Evolutionary conservation across 2,329 filamentous ascomycete species (phyloP).

Genomic region (Lanzia echinophila): DNA sequence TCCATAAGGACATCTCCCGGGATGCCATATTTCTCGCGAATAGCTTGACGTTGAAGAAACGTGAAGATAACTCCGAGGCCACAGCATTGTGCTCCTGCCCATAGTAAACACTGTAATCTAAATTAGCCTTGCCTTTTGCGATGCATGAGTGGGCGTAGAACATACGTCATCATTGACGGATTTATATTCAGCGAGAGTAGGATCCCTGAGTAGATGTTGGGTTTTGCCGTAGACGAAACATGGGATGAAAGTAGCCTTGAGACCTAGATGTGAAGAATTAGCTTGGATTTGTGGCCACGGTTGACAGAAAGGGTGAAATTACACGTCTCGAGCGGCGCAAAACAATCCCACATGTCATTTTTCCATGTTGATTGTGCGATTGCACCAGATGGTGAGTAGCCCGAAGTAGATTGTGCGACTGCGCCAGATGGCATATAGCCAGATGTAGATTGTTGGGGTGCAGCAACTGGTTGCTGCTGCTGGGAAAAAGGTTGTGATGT

Average conservation of each 20-base stretch:
- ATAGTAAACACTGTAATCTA: slow-evolving; percentile 6
- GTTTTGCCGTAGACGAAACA: slow-evolving; percentile 27
- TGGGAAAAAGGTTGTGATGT: background rate
- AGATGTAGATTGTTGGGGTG: too few relatives aligned
- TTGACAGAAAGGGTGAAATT: background rate
- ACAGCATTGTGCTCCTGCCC: slow-evolving; percentile 10
- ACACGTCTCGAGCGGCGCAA: slow-evolving; percentile 1
- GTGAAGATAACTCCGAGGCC: slow-evolving; percentile 16
- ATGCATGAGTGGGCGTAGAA: background rate
- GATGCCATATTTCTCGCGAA: slow-evolving; percentile 21
- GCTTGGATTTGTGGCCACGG: background rate
- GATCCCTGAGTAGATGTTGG: slow-evolving; percentile 18
- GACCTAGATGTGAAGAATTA: slow-evolving; percentile 11
- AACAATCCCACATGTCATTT: slow-evolving; percentile 7
- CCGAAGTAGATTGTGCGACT: background rate
- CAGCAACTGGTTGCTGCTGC: background rate
- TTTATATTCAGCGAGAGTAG: slow-evolving; percentile 21
- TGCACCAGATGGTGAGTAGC: background rate
- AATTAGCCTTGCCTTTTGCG: slow-evolving; percentile 10
- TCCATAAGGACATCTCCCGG: slow-evolving; percentile 30
- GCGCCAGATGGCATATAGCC: background rate
- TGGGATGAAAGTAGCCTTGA: slow-evolving; percentile 23
- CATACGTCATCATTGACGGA: slow-evolving; percentile 20
- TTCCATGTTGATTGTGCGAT: slow-evolving; percentile 2
- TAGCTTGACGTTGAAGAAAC: slow-evolving; percentile 19